Evolutionary conservation across 2,329 filamentous ascomycete genomes (phyloP).

Genomic region (Scedosporium minutisporum): DNA sequence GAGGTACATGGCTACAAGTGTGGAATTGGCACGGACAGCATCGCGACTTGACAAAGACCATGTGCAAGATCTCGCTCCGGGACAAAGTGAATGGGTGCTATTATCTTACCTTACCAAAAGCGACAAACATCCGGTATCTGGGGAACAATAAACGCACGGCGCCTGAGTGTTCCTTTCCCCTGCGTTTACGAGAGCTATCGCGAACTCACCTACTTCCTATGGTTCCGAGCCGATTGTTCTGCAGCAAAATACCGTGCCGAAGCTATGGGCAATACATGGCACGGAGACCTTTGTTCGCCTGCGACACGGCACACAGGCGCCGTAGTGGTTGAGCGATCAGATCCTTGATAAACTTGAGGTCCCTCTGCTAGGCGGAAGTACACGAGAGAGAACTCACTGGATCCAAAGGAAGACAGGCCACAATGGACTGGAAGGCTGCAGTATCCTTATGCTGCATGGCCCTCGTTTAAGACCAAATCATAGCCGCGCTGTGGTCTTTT

Average conservation of each 20-base stretch:
- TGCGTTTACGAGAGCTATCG: no score
- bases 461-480: no score
- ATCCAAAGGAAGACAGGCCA: no score
- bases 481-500: no score
- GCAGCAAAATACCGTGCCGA: constrained; percentile 1
- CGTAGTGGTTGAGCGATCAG: neutral
- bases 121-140: no score
- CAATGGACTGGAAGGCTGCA: no score
- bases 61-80: neutral
- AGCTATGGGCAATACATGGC: neutral
- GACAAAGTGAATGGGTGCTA: neutral
- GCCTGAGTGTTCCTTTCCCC: no score
- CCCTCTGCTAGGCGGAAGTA: neutral
- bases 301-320: neutral
- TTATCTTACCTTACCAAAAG: neutral
- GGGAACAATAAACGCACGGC: no score
- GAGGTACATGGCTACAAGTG: neutral
- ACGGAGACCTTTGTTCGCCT: neutral
- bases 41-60: neutral
- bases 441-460: no score
- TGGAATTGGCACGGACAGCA: neutral
- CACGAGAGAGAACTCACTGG: no score
- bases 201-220: neutral
- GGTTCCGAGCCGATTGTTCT: neutral
- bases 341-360: no score